Evolutionary conservation across 148 eudicot species (phyloP).

Genomic region (Talinum fruticosum): DNA sequence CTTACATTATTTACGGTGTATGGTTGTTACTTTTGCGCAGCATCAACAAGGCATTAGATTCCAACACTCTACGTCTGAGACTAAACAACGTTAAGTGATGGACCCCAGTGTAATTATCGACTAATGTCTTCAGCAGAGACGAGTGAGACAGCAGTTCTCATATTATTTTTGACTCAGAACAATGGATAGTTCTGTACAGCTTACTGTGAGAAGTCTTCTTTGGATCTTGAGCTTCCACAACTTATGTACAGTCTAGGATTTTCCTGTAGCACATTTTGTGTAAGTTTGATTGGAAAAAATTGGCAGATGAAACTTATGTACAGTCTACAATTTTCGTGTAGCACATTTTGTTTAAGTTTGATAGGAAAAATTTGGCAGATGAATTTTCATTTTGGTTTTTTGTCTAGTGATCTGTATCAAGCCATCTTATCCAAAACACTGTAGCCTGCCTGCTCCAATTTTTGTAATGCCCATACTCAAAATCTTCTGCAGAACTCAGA

Average conservation of each 20-base stretch:
- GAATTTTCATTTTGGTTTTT: neutral
- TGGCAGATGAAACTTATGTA: no score
- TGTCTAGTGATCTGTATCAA: no score
- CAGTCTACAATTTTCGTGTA: no score
- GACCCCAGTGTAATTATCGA: neutral
- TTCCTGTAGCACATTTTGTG: neutral
- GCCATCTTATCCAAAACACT: no score
- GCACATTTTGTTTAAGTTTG: neutral
- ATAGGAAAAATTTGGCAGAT: neutral
- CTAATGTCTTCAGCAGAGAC: neutral
- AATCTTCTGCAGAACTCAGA: no score
- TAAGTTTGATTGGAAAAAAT: no score
- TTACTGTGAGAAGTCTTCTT: neutral
- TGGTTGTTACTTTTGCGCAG: slow-evolving; percentile 41
- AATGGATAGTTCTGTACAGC: neutral
- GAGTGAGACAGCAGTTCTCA: neutral
- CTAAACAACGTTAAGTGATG: slow-evolving; percentile 29
- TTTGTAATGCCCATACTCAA: no score
- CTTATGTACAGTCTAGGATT: neutral
- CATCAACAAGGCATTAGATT: slow-evolving; percentile 53
- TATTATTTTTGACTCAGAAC: neutral
- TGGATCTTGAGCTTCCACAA: neutral
- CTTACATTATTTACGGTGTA: neutral
- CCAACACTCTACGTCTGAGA: slow-evolving; percentile 45
- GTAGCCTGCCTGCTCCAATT: no score